These are phyloP conservation scores for Russula sp. DNA, from an alignment of 768 basidiomycete species.

Conservation along the genomic window DNA sequence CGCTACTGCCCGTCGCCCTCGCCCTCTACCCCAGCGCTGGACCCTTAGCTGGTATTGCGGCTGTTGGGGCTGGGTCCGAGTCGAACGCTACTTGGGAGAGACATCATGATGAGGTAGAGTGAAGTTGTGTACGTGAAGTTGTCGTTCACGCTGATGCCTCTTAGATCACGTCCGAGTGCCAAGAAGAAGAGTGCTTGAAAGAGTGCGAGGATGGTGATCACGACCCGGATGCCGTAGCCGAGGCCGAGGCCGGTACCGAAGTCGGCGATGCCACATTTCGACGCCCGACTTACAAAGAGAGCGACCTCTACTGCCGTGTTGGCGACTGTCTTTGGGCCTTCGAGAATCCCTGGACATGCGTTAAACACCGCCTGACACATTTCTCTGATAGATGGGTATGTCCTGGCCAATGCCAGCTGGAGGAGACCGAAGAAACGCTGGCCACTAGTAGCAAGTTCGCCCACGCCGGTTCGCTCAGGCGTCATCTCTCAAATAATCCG, in stretches of 20 bases:
- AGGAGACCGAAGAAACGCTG: neutral
- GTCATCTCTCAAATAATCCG: constrained; percentile 9
- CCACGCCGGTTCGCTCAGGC: constrained; percentile 6
- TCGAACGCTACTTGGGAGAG: neutral
- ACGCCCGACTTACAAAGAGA: constrained; percentile 1
- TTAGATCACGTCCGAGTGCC: constrained; percentile 6
- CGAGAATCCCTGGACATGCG: neutral
- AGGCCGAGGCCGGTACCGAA: neutral
- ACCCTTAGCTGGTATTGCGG: neutral
- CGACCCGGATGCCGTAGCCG: neutral
- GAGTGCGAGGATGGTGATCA: neutral
- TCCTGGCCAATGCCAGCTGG: constrained; percentile 9
- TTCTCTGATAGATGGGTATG: constrained; percentile 2
- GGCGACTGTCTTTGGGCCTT: constrained; percentile 10
- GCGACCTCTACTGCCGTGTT: constrained; percentile 19
- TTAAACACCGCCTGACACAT: constrained; percentile 7
- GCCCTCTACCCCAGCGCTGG: neutral
- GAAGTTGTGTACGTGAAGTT: neutral
- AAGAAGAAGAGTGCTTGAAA: neutral
- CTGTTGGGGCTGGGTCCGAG: neutral
- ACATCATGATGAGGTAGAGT: constrained; percentile 11
- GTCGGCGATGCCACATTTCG: neutral
- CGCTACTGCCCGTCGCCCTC: neutral
- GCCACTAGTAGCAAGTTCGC: neutral
- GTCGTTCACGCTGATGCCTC: neutral